These are phyloP conservation scores for Teratosphaeria zuluensis DNA, from an alignment of 2,329 filamentous ascomycete genomes.

Conservation along the genomic window DNA sequence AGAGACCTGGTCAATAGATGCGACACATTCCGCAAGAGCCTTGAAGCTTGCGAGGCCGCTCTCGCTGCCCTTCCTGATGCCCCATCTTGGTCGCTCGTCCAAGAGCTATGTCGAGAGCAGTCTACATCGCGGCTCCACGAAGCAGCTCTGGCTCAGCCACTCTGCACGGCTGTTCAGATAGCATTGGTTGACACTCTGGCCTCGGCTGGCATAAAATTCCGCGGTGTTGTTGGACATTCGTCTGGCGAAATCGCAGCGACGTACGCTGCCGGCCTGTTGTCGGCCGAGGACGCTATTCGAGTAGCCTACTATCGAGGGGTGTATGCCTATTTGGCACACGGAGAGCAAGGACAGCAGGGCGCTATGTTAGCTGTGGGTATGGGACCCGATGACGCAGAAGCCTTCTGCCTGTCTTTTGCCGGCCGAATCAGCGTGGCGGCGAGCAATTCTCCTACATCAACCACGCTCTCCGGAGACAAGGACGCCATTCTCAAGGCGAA, in stretches of 20 bases:
- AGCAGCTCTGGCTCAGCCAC: slow-evolving; percentile 38
- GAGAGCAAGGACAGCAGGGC: background rate
- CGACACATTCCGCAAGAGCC: background rate
- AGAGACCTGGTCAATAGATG: background rate
- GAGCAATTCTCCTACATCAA: background rate
- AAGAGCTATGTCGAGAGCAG: slow-evolving; percentile 8
- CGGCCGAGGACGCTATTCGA: slow-evolving; percentile 6
- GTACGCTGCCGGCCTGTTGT: slow-evolving; percentile 19
- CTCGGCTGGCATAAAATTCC: slow-evolving; percentile 11
- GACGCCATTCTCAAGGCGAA: background rate
- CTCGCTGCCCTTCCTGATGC: background rate
- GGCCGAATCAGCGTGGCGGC: background rate
- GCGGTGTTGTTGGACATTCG: slow-evolving; percentile 22
- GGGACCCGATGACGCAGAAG: background rate
- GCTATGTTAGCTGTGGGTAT: background rate
- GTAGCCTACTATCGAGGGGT: slow-evolving; percentile 18
- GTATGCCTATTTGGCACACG: background rate
- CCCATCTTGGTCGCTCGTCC: background rate
- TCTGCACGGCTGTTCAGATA: slow-evolving; percentile 48
- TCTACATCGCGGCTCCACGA: slow-evolving; percentile 6
- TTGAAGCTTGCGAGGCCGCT: background rate
- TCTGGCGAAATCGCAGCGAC: slow-evolving; percentile 26
- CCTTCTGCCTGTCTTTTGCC: background rate
- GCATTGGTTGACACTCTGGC: slow-evolving; percentile 36
- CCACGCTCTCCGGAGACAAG: background rate